A percentile compares a stretch with the other conserved stretches of the same genome.
Evolutionary conservation across 345 rosid genomes (phyloP).

Genomic region (Lagerstroemia speciosa): DNA sequence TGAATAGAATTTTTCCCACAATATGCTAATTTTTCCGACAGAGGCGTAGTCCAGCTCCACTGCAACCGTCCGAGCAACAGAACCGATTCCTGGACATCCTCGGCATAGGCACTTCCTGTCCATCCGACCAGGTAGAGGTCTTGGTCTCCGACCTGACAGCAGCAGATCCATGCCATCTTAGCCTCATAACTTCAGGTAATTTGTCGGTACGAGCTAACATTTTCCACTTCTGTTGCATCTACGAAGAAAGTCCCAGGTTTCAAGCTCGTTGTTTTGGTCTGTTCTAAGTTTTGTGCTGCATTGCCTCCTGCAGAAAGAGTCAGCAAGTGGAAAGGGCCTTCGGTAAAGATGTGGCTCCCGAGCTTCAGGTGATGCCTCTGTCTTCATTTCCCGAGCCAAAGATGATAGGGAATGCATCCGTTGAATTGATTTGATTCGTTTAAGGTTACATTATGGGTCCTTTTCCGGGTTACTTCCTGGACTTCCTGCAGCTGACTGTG

Average conservation of each 20-base stretch:
- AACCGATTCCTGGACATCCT: slow-evolving; percentile 44
- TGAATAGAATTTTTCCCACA: neutral
- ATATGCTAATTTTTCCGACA: slow-evolving; percentile 18
- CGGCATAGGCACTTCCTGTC: slow-evolving; percentile 31
- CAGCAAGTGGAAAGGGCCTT: slow-evolving; percentile 55
- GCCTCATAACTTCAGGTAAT: slow-evolving; percentile 43
- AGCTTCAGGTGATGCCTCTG: slow-evolving; percentile 77
- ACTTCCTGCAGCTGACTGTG: slow-evolving; percentile 3
- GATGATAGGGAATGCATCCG: neutral
- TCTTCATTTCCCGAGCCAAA: neutral
- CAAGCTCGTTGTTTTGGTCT: too few species aligned
- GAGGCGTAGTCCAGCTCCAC: slow-evolving; percentile 51
- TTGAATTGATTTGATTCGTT: too few species aligned
- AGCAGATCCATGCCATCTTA: slow-evolving; percentile 46
- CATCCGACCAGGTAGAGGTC: slow-evolving; percentile 36
- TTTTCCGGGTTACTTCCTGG: neutral
- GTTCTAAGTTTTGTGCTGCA: slow-evolving; percentile 16
- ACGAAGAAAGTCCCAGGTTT: too few species aligned
- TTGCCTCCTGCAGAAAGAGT: slow-evolving; percentile 27
- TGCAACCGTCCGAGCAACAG: slow-evolving; percentile 23
- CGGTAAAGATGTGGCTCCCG: slow-evolving; percentile 69
- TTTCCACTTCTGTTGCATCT: neutral
- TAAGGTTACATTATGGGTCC: too few species aligned
- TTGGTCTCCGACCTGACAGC: slow-evolving; percentile 45
- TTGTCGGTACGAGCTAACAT: neutral